A percentile compares a stretch with the other conserved stretches of the same genome.
Evolutionary conservation across 148 eudicot genomes (phyloP).

Genomic region (Limonium bicolor): DNA sequence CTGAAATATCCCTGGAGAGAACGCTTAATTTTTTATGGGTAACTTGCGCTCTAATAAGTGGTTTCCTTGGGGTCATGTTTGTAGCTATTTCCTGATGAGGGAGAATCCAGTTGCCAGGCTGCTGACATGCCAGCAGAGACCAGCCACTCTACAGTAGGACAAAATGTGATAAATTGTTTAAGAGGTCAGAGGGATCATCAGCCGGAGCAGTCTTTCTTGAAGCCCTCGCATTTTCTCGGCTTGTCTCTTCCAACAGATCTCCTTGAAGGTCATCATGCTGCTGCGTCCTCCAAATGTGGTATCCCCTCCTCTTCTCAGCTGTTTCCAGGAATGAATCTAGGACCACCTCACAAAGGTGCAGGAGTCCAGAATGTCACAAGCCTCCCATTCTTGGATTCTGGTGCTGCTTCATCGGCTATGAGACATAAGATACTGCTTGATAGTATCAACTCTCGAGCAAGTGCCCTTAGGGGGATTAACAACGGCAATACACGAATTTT

Average conservation of each 20-base stretch:
- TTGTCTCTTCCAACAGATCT: constrained; percentile 14
- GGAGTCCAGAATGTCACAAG: constrained; percentile 4
- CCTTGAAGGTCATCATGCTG: not conserved
- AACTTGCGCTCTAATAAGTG: constrained; percentile 2
- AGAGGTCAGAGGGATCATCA: constrained; percentile 5
- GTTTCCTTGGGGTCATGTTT: constrained; percentile 2
- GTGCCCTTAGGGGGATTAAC: constrained; percentile 25
- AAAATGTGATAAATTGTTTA: not conserved
- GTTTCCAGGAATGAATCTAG: constrained; percentile 8
- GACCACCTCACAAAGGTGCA: constrained; percentile 7
- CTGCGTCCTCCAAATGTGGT: no score
- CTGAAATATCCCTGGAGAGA: no score
- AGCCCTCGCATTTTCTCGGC: constrained; percentile 11
- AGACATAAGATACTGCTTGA: constrained; percentile 33
- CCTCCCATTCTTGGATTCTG: constrained; percentile 12
- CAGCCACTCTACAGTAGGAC: no score
- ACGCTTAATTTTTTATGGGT: no score
- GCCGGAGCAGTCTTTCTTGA: constrained; percentile 8
- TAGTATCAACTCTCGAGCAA: constrained; percentile 19
- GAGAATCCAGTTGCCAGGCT: no score
- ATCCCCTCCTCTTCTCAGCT: no score
- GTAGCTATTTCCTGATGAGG: constrained; percentile 36
- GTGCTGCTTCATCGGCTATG: constrained; percentile 10
- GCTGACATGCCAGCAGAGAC: no score
- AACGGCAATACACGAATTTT: constrained; percentile 16